phyloP scores from a whole-genome alignment of 2,329 filamentous ascomycete species.

The Aureobasidium sp. region DNA sequence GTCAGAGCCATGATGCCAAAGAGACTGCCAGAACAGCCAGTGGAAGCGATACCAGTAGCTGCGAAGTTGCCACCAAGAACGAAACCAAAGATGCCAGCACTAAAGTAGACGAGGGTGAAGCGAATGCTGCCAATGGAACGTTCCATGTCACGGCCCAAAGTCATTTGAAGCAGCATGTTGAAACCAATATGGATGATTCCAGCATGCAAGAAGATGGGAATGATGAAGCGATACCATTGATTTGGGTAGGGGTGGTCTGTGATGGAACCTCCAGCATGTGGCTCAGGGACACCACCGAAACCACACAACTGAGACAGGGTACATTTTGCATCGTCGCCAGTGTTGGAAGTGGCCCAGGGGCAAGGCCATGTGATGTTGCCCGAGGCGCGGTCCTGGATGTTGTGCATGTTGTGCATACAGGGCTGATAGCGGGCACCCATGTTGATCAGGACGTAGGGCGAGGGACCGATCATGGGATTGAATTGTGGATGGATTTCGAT shows the following conservation, averaged over 20 bases:
- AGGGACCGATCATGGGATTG: slow-evolving; percentile 97
- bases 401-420: slow-evolving; percentile 81
- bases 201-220: slow-evolving; percentile 90
- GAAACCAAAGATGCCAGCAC: slow-evolving; percentile 89
- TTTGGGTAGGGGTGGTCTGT: slow-evolving; percentile 61
- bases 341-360: slow-evolving; percentile 61
- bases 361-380: slow-evolving; percentile 59
- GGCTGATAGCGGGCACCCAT: slow-evolving; percentile 91
- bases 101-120: slow-evolving; percentile 83
- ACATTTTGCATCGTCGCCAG: slow-evolving; percentile 51
- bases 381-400: slow-evolving; percentile 43
- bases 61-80: slow-evolving; percentile 93
- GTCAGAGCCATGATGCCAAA: slow-evolving; percentile 88
- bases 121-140: slow-evolving; percentile 78
- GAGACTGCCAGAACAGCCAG: slow-evolving; percentile 79
- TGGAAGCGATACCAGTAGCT: slow-evolving; percentile 65
- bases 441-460: slow-evolving; percentile 82
- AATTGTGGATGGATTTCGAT: slow-evolving; percentile 76
- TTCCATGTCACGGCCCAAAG: slow-evolving; percentile 88
- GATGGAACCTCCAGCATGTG: slow-evolving; percentile 39
- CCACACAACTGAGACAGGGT: slow-evolving; percentile 74
- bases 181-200: slow-evolving; percentile 92
- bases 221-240: slow-evolving; percentile 96
- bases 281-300: slow-evolving; percentile 66
- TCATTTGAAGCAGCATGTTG: slow-evolving; percentile 87